These are phyloP conservation scores for Aquilaria malaccensis DNA, from an alignment of 345 rosid genomes.

Conservation along the genomic window DNA sequence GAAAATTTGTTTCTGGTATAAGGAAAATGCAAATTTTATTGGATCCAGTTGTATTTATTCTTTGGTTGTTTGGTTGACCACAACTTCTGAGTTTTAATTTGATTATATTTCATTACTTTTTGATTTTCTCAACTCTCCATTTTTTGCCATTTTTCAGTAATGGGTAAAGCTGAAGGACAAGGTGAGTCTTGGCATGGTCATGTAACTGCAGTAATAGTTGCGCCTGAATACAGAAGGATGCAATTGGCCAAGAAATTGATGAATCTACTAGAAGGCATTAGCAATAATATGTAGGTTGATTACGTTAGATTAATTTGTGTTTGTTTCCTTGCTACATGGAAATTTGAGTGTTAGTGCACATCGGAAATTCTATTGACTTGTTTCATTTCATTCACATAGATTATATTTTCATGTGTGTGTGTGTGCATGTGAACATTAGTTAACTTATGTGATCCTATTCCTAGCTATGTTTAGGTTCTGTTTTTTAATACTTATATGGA, in stretches of 20 bases:
- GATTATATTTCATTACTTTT: neutral
- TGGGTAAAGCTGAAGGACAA: constrained; percentile 97
- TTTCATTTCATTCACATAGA: no score
- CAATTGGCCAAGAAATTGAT: constrained; percentile 84
- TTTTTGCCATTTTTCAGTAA: constrained; percentile 31
- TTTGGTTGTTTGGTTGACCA: no score
- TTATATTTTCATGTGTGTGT: no score
- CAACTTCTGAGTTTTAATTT: no score
- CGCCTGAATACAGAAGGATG: constrained; percentile 85
- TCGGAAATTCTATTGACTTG: no score
- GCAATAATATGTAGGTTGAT: constrained; percentile 72
- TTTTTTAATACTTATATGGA: no score
- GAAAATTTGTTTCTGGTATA: neutral
- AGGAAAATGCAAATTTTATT: no score
- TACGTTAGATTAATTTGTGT: neutral
- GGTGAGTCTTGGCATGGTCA: constrained; percentile 99
- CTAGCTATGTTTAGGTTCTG: no score
- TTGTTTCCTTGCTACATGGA: neutral
- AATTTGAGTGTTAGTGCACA: no score
- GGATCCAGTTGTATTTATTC: no score
- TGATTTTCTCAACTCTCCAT: neutral
- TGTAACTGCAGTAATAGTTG: constrained; percentile 90
- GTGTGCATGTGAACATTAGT: no score
- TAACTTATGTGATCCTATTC: no score
- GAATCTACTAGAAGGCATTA: constrained; percentile 80